Evolutionary conservation across 2,329 filamentous ascomycete genomes (phyloP), one percentile per base, ranked within the genome.

Genomic region (Colletotrichum lini): DNA sequence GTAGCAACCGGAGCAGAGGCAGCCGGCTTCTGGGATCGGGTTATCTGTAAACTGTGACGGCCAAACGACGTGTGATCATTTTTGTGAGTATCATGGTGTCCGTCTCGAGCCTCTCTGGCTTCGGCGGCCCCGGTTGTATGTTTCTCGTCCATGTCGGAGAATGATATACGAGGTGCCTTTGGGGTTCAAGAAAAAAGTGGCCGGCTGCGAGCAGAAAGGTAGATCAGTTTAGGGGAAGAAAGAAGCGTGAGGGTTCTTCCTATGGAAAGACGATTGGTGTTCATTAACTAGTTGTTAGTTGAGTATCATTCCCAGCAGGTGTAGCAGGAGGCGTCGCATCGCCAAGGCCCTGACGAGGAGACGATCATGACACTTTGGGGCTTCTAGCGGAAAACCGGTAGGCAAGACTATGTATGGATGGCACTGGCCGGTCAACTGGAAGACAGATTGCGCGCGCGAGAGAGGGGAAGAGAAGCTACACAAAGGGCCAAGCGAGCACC

Each of bases 41-140:
- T 60, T 16, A 69, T 64, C 8, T 72, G 69, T 35, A 72, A 30
- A 26, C 69, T 72, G 53, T 72, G 69, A 10, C 69, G 69, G 8
- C 69, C 69, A 15, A 72, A 35, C 3, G 40, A 49, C 16, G 40
- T 35, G 30, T 40, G 53, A 42, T 69, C 52, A 2, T 30, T 15
- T 16, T 8, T 15, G 3, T 2, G 45, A 26, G 10, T 6, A 18
- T 26, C 10, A 23, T 5, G 16, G 16, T n/a, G 10, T 42, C 56
- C 40, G 44, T 42, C 13, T 4, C 44, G 18, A 12, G 30, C 7
- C 3, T 26, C 38, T 23, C 30, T 9, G 9, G 26, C 13, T 26
- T 26, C 26, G 40, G 10, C 26, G 30, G 10, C 15, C 26, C 53
- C n/a, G 8, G 18, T 12, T 1, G 18, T 15, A 10, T 45, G 54